Conservation (phyloP, 805 yeast species). For the Kodamaea fukazawae region DNA sequence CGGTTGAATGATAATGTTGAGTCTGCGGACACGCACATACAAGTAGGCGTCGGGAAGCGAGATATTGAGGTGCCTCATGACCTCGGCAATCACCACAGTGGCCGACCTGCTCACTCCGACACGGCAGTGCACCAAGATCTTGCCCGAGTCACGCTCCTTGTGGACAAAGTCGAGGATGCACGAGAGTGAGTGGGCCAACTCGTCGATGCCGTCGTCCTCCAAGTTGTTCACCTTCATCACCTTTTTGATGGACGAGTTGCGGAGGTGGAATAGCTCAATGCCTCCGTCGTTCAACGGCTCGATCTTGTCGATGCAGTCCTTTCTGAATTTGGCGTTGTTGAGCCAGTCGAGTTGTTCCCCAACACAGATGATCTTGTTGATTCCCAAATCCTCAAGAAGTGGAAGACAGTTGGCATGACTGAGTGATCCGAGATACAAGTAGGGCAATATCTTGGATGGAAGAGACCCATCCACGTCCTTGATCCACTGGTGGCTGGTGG, state of each 20-base stretch:
- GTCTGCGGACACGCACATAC: constrained; percentile 82
- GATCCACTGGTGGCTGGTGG: constrained; percentile 29
- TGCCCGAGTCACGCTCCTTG: constrained; percentile 28
- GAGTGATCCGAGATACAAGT: constrained; percentile 80
- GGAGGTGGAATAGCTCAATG: constrained; percentile 25
- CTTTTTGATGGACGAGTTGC: constrained; percentile 33
- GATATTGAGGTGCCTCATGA: constrained; percentile 71
- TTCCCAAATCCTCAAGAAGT: constrained; percentile 61
- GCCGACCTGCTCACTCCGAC: constrained; percentile 96
- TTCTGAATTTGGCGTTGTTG: constrained; percentile 27
- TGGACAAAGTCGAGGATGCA: constrained; percentile 67
- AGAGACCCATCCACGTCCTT: constrained; percentile 58
- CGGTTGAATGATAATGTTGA: constrained; percentile 93
- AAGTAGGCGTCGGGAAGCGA: constrained; percentile 77
- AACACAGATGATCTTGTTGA: constrained; percentile 74
- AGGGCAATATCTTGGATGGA: constrained; percentile 82
- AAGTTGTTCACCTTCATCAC: constrained; percentile 67
- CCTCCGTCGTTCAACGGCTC: constrained; percentile 28
- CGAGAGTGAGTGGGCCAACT: constrained; percentile 59
- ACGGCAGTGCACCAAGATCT: constrained; percentile 79
- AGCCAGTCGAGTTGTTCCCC: constrained; percentile 80
- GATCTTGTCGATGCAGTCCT: constrained; percentile 20
- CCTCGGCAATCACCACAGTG: constrained; percentile 93
- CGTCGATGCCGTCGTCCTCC: constrained; percentile 90
- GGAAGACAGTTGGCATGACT: constrained; percentile 74